Evolutionary conservation across 495 filamentous ascomycete species (phyloP).

Genomic region (Bacidia rubella): DNA sequence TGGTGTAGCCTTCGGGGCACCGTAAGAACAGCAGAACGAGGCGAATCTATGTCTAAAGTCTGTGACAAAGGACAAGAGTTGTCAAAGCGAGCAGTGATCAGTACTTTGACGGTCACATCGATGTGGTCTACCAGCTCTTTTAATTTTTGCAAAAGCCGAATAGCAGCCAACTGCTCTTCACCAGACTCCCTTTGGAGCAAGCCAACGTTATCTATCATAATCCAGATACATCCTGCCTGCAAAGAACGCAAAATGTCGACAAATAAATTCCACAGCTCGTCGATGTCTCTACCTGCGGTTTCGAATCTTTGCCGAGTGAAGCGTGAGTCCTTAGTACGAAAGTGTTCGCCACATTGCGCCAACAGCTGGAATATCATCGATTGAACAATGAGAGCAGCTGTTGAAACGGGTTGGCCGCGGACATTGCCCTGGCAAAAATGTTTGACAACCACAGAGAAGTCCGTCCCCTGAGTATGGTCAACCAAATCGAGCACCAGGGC

Average conservation of each 20-base stretch:
- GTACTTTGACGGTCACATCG: slow-evolving; percentile 8
- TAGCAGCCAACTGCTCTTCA: neutral
- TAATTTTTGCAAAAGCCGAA: slow-evolving; percentile 5
- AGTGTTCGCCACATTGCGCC: neutral
- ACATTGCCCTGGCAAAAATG: slow-evolving; percentile 5
- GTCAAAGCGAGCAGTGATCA: slow-evolving; percentile 10
- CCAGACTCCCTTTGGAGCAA: slow-evolving; percentile 2
- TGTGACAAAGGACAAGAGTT: neutral
- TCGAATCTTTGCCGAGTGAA: slow-evolving; percentile 7
- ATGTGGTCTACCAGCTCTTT: slow-evolving; percentile 1
- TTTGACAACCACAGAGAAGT: neutral
- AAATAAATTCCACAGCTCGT: slow-evolving; percentile 5
- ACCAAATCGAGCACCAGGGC: slow-evolving; percentile 3
- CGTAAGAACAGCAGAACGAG: slow-evolving; percentile 4
- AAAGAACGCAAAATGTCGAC: slow-evolving; percentile 5
- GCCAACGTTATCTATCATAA: slow-evolving; percentile 9
- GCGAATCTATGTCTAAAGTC: neutral
- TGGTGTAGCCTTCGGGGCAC: slow-evolving; percentile 8
- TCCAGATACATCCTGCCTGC: slow-evolving; percentile 6
- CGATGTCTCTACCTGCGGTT: slow-evolving; percentile 2
- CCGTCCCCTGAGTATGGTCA: slow-evolving; percentile 3
- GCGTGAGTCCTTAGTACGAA: neutral
- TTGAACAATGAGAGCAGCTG: slow-evolving; percentile 4
- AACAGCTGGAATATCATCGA: slow-evolving; percentile 7
- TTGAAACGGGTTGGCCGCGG: neutral